Percentiles rank a stretch among this genome's conserved stretches.
Conservation (phyloP, 352 stramenopile species). For the Thalassiosira delicatula region DNA sequence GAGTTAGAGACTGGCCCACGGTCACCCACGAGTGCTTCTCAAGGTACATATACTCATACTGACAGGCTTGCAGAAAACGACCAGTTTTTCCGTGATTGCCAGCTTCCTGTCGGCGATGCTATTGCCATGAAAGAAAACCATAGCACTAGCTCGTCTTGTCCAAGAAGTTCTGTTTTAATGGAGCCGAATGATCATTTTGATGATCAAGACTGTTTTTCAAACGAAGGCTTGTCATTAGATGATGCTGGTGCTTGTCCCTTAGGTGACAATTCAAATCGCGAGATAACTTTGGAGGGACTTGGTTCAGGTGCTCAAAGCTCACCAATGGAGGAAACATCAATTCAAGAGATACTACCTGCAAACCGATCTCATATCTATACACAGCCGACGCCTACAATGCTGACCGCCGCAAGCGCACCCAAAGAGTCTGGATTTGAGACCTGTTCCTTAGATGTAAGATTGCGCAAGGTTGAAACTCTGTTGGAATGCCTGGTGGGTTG, state of each 20-base stretch:
- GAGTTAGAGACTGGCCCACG: conserved; percentile 15
- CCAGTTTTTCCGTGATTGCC: conserved; percentile 9
- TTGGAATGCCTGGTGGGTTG: conserved; percentile 39
- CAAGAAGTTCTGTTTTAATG: conserved; percentile 1
- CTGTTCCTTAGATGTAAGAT: conserved; percentile 38
- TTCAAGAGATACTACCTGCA: conserved; percentile 18
- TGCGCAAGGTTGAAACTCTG: conserved; percentile 50
- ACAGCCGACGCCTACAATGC: neutral
- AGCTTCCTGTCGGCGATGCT: neutral
- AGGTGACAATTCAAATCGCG: neutral
- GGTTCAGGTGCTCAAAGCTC: neutral
- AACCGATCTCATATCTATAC: neutral
- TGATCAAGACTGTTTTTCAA: conserved; percentile 24
- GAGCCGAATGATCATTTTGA: conserved; percentile 26
- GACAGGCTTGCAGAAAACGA: conserved; percentile 17
- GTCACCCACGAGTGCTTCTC: neutral
- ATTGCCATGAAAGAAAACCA: neutral
- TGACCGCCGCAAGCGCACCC: conserved; percentile 1
- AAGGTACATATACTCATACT: neutral
- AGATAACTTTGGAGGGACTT: neutral
- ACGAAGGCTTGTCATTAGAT: conserved; percentile 9
- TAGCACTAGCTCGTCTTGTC: neutral
- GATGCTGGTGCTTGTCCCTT: neutral
- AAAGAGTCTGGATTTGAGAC: neutral
- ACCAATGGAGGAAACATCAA: neutral